Percentiles rank a stretch among this genome's conserved stretches.
These are phyloP conservation scores for Epichloe sp. DNA, from an alignment of 2,329 filamentous ascomycete genomes.

Conservation along the genomic window DNA sequence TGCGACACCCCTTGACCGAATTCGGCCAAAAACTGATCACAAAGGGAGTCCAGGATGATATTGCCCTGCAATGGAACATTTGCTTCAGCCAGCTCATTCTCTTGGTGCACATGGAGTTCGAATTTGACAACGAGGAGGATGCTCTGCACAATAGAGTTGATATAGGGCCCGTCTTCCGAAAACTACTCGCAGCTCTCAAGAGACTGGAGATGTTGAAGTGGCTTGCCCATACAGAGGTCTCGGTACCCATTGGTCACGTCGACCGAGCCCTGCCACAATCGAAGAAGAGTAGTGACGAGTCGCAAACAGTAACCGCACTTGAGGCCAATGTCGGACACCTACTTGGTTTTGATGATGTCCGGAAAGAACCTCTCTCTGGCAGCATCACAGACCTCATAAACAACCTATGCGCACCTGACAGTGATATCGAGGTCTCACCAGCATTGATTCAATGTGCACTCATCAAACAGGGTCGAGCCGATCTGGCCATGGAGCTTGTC, in stretches of 20 bases:
- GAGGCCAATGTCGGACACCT: constrained; percentile 50
- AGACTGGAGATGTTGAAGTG: constrained; percentile 62
- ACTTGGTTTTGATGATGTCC: constrained; percentile 42
- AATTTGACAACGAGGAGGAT: constrained; percentile 61
- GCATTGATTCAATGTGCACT: constrained; percentile 49
- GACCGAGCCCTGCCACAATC: constrained; percentile 21
- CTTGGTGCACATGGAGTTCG: constrained; percentile 74
- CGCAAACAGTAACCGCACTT: constrained; percentile 40
- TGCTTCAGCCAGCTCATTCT: constrained; percentile 75
- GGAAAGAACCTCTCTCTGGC: constrained; percentile 38
- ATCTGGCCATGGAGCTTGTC: constrained; percentile 44
- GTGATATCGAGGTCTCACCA: constrained; percentile 51
- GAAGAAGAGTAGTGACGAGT: constrained; percentile 32
- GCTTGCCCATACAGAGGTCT: constrained; percentile 48
- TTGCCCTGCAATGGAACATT: constrained; percentile 58
- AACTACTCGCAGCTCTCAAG: constrained; percentile 56
- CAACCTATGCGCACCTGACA: constrained; percentile 50
- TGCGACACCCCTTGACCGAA: constrained; percentile 47
- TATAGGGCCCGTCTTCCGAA: constrained; percentile 56
- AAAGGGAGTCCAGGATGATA: constrained; percentile 64
- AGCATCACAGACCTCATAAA: constrained; percentile 54
- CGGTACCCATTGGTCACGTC: constrained; percentile 30
- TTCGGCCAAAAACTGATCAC: constrained; percentile 67
- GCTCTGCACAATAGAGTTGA: constrained; percentile 46
- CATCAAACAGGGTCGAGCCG: constrained; percentile 44